Conservation (phyloP, 116 monocot genomes). For the Papilionanthe hybrid region DNA sequence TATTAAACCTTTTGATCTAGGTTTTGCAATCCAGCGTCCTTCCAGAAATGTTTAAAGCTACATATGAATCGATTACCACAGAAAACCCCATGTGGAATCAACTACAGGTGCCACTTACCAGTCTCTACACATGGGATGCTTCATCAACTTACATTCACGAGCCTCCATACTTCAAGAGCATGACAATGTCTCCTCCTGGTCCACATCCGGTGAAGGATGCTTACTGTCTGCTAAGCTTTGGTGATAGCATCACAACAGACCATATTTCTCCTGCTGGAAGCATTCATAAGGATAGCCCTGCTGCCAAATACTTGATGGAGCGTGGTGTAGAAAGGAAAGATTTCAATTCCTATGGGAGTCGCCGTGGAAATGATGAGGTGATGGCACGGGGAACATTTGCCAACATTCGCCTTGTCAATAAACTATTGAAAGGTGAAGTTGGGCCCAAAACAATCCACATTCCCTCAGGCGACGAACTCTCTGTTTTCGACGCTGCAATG, state of each 20-base stretch:
- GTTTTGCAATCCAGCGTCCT: constrained; percentile 25
- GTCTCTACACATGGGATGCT: constrained; percentile 25
- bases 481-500: constrained; percentile 55
- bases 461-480: constrained; percentile 58
- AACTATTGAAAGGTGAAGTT: constrained; percentile 59
- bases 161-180: constrained; percentile 31
- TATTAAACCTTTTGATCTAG: not conserved
- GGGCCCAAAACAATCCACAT: constrained; percentile 68
- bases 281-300: constrained; percentile 59
- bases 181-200: constrained; percentile 42
- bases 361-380: constrained; percentile 66
- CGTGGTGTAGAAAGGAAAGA: constrained; percentile 44
- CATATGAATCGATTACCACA: constrained; percentile 24
- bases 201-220: constrained; percentile 50
- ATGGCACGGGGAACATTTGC: constrained; percentile 78
- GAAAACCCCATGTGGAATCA: constrained; percentile 29
- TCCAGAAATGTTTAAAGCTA: constrained; percentile 24
- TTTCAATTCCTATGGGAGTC: constrained; percentile 75
- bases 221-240: constrained; percentile 49
- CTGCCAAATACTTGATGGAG: constrained; percentile 58
- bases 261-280: constrained; percentile 69
- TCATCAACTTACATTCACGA: constrained; percentile 26
- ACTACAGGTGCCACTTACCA: constrained; percentile 11
- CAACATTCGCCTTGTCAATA: constrained; percentile 66
- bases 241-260: constrained; percentile 64